phyloP scores from a whole-genome alignment of 352 stramenopile genomes.

The Phytophthora ramorum region DNA sequence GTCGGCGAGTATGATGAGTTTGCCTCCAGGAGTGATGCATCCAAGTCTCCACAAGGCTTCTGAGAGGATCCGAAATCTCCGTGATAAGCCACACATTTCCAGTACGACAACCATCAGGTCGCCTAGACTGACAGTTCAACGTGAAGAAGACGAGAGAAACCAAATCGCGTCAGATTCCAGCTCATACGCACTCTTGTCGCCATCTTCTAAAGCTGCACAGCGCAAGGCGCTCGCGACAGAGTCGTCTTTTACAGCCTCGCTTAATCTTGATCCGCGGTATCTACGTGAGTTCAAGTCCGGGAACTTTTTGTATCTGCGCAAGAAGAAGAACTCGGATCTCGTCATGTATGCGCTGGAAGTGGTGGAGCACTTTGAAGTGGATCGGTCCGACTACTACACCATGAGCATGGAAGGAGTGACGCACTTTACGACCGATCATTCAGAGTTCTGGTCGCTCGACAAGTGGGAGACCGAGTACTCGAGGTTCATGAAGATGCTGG shows the following conservation, averaged over 20 bases:
- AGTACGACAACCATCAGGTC: constrained; percentile 23
- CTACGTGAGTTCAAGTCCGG: constrained; percentile 77
- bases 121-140: constrained; percentile 12
- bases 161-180: constrained; percentile 2
- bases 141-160: constrained; percentile 35
- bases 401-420: constrained; percentile 93
- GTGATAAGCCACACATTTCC: constrained; percentile 35
- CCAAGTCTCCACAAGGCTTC: constrained; percentile 64
- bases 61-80: constrained; percentile 59
- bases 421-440: constrained; percentile 88
- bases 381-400: constrained; percentile 92
- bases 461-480: constrained; percentile 94
- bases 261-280: constrained; percentile 80
- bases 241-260: constrained; percentile 76
- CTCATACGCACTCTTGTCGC: constrained; percentile 30
- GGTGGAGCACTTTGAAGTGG: constrained; percentile 85
- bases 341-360: constrained; percentile 88
- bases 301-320: constrained; percentile 86
- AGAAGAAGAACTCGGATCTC: constrained; percentile 65
- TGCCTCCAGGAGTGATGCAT: constrained; percentile 49
- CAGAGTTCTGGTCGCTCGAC: constrained; percentile 92
- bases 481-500: constrained; percentile 91
- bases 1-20: constrained; percentile 45
- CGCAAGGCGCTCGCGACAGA: constrained; percentile 30
- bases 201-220: constrained; percentile 37